Evolutionary conservation across 2,329 filamentous ascomycete species (phyloP), one percentile per base, ranked within the genome.

Genomic region (Cladosporium halotolerans): DNA sequence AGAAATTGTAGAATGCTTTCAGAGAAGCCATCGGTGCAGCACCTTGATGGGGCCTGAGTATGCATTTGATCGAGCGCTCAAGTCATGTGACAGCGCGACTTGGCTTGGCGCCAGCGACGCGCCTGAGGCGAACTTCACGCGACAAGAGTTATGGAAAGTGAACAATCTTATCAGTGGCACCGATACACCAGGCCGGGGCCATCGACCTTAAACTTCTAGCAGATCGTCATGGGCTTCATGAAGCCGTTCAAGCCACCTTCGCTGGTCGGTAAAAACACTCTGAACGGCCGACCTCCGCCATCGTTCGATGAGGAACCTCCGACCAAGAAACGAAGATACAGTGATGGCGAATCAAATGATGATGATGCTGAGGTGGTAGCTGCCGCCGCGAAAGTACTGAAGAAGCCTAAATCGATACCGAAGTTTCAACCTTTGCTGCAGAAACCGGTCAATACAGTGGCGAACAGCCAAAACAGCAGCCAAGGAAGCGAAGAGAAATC

Each of bases 311-410:
- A 47, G 9, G 59, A 62, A 52, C 72, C 71, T 45, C 69, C 71
- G n/a, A 55, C 60, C 10, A 75, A 75, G 62, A 73, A 70, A 59
- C 67, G 71, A 42, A 68, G 72, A 45, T 67, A 71, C 33, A 72
- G 68, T 40, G 59, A 63, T 11, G 40, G 31, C 9, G 40, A 44
- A 8, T 43, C 32, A 3, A 34, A 31, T 18, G 63, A 70, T 39
- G 63, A 62, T 38, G 57, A 56, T 32, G 56, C 59, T 10, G 61
- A 61, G 40, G 55, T 62, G 2, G 54, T 63, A 7, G 49, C 60
- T 34, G 59, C 58, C 32, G 59, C 65, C 10, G 61, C 58, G 9
- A 66, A 63, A 8, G 60, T 68, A 38, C 62, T 70, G 47, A 68
- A 68, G 23, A 64, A 66, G 40, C 57, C 56, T 14, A 57, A 57